Conservation (phyloP, 257 asterid species). For the Solanum ossicruentum region DNA sequence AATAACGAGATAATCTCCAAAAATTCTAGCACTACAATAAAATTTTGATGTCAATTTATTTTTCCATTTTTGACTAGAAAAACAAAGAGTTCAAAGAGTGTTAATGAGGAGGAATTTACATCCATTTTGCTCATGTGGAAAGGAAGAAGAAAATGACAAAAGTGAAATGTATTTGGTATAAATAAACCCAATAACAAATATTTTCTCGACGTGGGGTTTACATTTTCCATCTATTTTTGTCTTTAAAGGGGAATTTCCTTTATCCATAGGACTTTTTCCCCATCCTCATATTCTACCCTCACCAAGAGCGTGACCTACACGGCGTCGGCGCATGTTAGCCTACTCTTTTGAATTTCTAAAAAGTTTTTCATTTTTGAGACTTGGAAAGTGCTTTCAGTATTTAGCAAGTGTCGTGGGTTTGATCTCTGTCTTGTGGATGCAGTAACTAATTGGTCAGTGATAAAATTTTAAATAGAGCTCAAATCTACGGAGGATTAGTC, state of each 20-base stretch:
- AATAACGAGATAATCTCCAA: neutral
- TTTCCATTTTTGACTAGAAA: neutral
- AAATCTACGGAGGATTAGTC: too few species aligned
- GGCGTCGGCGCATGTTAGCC: constrained; percentile 22
- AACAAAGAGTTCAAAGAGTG: neutral
- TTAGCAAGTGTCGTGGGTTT: too few species aligned
- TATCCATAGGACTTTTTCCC: constrained; percentile 1
- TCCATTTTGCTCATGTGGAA: neutral
- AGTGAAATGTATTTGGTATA: neutral
- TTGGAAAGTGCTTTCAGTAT: neutral
- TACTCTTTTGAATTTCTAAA: neutral
- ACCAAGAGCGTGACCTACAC: constrained; percentile 39
- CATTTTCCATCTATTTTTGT: neutral
- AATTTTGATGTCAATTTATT: neutral
- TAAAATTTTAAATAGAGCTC: too few species aligned
- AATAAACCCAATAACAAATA: neutral
- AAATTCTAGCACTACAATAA: neutral
- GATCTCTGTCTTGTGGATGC: too few species aligned
- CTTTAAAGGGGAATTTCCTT: neutral
- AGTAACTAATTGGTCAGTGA: too few species aligned
- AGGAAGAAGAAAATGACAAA: neutral
- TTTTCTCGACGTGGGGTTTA: neutral
- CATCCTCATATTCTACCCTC: constrained; percentile 27
- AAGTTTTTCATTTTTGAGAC: neutral
- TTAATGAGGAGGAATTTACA: neutral